Base-by-base conservation (phyloP, 2,329 filamentous ascomycete genomes). In the Neopestalotiopsis sp. region DNA sequence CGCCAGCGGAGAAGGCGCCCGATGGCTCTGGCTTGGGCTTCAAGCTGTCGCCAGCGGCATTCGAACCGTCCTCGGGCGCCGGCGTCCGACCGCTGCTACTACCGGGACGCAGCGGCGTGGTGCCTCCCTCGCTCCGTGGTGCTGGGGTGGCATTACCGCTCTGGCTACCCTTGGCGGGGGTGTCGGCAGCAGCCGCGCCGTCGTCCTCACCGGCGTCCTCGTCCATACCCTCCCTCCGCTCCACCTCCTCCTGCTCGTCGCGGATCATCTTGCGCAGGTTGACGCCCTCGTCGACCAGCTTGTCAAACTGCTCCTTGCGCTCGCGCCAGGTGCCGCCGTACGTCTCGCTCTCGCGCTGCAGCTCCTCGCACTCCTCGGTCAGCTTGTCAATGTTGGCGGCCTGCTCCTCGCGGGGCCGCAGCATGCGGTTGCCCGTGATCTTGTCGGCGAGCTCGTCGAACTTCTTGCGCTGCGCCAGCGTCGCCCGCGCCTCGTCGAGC, bases 221-320 rank as follows among this genome's bases (percentile, higher is more conserved):
- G 68, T 89, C 88, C 89, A 94, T 94, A 38, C 94, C 94, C 79
- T 97, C 94, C 67, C 94, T 88, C 57, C 94, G 86, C 81, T 97
- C 94, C 0, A 96, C 93, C 81, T 97, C 94, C 79, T 97, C 95
- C 82, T 97, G 97, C 84, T 98, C 95, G 76, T 97, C 95, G 70
- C 94, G 90, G 76, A 98, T 97, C 78, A 97, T 86, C 63, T 93
- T 87, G 69, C 95, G 86, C 79, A 98, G 86, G 72, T 93, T 87
- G 88, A 93, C 92, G n/a, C 94, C 94, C 83, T 98, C 95, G 69
- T 95, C 93, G 78, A 97, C 93, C 75, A 98, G 95, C 68, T 90
- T 88, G 69, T 91, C 93, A 80, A 98, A 97, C 81, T 97, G 94
- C 74, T 94, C 92, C 71, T 92, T 86, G 52, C 95, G 87, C 81